These are phyloP conservation scores for Penicillium desertorum DNA, from an alignment of 495 filamentous ascomycete species.

Conservation along the genomic window DNA sequence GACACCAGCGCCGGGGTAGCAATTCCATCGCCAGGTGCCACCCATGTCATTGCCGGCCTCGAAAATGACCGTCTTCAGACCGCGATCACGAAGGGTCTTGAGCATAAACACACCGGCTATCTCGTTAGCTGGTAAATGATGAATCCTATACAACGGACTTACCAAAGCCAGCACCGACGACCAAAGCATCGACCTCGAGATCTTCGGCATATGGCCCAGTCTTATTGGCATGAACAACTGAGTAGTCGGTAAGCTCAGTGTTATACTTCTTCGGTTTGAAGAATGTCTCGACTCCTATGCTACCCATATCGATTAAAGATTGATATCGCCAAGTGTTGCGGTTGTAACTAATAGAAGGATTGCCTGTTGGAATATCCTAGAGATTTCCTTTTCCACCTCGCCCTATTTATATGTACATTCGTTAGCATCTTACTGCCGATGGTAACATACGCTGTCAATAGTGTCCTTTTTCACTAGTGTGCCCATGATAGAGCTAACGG, in stretches of 20 bases:
- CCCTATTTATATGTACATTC: neutral
- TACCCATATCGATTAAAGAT: neutral
- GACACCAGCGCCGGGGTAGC: conserved; percentile 49
- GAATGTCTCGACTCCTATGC: neutral
- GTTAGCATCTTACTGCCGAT: neutral
- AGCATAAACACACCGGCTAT: conserved; percentile 32
- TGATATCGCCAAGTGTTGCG: conserved; percentile 1
- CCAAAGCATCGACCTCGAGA: conserved; percentile 49
- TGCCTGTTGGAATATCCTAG: neutral
- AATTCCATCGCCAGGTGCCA: conserved; percentile 54
- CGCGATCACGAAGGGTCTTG: conserved; percentile 28
- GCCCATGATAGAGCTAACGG: neutral
- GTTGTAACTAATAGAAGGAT: neutral
- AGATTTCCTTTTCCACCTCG: neutral
- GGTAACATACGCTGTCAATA: neutral
- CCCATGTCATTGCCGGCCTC: conserved; percentile 48
- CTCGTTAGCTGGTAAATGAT: neutral
- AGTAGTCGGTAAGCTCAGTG: conserved; percentile 19
- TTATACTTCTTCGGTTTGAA: conserved; percentile 15
- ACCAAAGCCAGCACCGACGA: conserved; percentile 55
- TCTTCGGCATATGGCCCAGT: conserved; percentile 15
- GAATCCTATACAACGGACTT: neutral
- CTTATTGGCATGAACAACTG: conserved; percentile 7
- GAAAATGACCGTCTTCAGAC: conserved; percentile 35
- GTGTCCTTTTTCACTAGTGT: neutral